Percentiles rank a stretch among this genome's conserved stretches.
Evolutionary conservation across 768 basidiomycete species (phyloP).

Genomic region (Rhizopogon vesiculosus): DNA sequence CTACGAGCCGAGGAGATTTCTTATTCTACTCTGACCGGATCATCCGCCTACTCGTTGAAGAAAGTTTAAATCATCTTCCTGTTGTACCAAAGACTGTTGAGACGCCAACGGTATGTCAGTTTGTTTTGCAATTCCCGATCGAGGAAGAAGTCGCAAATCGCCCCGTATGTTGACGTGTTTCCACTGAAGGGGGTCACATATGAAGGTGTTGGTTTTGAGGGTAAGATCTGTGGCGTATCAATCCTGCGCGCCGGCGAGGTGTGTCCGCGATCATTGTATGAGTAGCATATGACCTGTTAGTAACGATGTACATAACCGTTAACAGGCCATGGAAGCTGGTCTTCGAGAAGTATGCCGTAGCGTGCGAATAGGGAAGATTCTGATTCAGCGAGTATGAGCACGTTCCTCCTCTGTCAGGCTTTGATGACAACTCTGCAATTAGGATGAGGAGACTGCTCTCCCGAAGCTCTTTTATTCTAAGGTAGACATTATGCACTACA

Average conservation of each 20-base stretch:
- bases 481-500: slow-evolving; percentile 30
- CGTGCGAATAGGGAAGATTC: slow-evolving; percentile 94
- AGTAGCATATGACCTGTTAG: background rate
- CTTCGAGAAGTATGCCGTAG: slow-evolving; percentile 92
- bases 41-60: slow-evolving; percentile 76
- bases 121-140: background rate
- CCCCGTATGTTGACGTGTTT: background rate
- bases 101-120: slow-evolving; percentile 69
- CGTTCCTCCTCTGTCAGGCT: background rate
- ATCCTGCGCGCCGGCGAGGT: slow-evolving; percentile 94
- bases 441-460: slow-evolving; percentile 93
- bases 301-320: background rate
- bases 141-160: background rate
- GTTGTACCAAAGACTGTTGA: slow-evolving; percentile 72
- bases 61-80: slow-evolving; percentile 85
- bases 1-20: slow-evolving; percentile 89
- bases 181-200: slow-evolving; percentile 65
- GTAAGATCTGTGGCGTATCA: slow-evolving; percentile 94
- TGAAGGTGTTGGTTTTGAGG: slow-evolving; percentile 91
- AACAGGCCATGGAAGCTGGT: slow-evolving; percentile 95
- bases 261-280: slow-evolving; percentile 9
- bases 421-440: slow-evolving; percentile 1
- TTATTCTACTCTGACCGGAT: slow-evolving; percentile 94
- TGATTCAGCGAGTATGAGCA: slow-evolving; percentile 82
- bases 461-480: slow-evolving; percentile 94